Base-by-base conservation (phyloP, 805 yeast genomes). In the Hanseniaspora singularis region DNA sequence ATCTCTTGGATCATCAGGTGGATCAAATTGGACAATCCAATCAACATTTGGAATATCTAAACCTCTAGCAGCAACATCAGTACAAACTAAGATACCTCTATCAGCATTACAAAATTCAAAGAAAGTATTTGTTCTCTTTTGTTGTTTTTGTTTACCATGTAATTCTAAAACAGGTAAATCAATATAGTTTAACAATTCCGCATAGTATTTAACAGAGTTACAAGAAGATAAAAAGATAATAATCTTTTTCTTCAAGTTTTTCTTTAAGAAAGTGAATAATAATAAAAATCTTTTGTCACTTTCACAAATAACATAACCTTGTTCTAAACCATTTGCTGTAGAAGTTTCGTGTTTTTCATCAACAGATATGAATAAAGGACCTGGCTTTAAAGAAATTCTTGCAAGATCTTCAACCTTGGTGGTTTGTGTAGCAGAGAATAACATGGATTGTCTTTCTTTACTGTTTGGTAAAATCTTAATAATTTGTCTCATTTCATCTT, bases 1-100 rank as follows among this genome's bases (percentile, higher is more conserved):
- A 67, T 92, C 97, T 68, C 97, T 79, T 66, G 98, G 98, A 68
- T 92, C 98, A 80, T 92, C 98, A 63, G 98, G 98, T 48, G 98
- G 98, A 64, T 92, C 99, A 60, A 86, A 92, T 70, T 92, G 98
- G 54, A 92, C 82, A 59, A 92, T 92, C 98, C 98, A 92, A 69
- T 94, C 98, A 47, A 92, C 98, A 24, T 94, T 81, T 46, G 99
- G 99, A 56, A 92, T 92, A 70, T 92, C 99, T 54, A 92, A 76
- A 20, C 99, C 99, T 73, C 99, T 80, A 19, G 99, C 98, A 27
- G 98, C 99, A 55, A 92, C 98, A 65, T 92, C 98, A 0, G 99
- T 92, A 68, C 97, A 92, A 47, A 92, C 73, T 57, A 92, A 66
- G 37, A 84, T 88, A 40, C 98, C 98, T 60, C 80, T 84, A 57